These are phyloP conservation scores for Claviceps spartinae DNA, from an alignment of 2,329 filamentous ascomycete species.

Conservation along the genomic window DNA sequence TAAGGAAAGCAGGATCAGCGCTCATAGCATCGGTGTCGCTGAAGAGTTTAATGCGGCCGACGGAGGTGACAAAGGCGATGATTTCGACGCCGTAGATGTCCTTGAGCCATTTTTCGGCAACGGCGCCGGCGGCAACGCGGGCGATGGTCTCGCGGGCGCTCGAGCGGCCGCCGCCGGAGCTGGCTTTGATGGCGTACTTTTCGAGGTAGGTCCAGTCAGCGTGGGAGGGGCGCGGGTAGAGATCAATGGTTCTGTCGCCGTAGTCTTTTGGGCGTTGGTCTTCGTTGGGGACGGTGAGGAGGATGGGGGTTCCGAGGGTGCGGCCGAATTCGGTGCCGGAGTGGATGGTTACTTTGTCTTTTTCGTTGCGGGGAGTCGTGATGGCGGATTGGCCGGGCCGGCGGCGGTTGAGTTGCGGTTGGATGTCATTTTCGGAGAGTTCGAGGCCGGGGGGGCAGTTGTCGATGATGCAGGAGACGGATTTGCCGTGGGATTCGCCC, in stretches of 20 bases:
- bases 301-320: constrained; percentile 84
- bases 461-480: constrained; percentile 90
- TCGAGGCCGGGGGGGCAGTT: constrained; percentile 78
- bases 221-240: constrained; percentile 81
- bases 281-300: constrained; percentile 76
- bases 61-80: constrained; percentile 75
- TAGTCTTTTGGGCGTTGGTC: constrained; percentile 91
- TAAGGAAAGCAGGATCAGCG: constrained; percentile 66
- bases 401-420: constrained; percentile 85
- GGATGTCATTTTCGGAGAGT: constrained; percentile 76
- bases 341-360: constrained; percentile 82
- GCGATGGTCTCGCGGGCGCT: constrained; percentile 93
- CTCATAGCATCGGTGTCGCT: constrained; percentile 34
- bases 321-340: constrained; percentile 83
- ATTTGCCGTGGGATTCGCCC: constrained; percentile 69
- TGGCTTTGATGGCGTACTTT: constrained; percentile 92
- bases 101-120: constrained; percentile 83
- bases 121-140: constrained; percentile 78
- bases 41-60: constrained; percentile 44
- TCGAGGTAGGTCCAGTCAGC: constrained; percentile 95
- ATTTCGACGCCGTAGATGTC: constrained; percentile 79
- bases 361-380: constrained; percentile 85
- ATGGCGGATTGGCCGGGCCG: constrained; percentile 81
- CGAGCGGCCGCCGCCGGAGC: constrained; percentile 76
- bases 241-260: constrained; percentile 75